Conservation (phyloP, 345 rosid species). For the Murraya paniculata region DNA sequence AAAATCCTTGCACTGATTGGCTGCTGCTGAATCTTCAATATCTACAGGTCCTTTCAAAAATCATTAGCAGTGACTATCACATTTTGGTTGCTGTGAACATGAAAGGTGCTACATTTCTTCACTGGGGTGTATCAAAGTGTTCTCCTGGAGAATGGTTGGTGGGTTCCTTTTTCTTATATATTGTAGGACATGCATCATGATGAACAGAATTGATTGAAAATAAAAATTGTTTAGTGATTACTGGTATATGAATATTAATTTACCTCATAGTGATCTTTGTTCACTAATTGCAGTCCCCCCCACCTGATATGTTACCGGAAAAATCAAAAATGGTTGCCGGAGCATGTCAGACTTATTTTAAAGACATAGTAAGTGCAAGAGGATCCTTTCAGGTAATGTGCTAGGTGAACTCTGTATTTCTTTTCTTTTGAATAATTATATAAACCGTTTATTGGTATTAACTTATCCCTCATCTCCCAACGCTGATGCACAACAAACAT, state of each 20-base stretch:
- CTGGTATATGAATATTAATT: neutral
- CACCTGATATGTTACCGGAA: conserved; percentile 54
- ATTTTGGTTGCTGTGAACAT: conserved; percentile 45
- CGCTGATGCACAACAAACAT: conserved; percentile 1
- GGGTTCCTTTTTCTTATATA: conserved; percentile 22
- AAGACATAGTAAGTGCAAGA: conserved; percentile 33
- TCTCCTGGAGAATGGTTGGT: conserved; percentile 61
- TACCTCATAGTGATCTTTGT: neutral
- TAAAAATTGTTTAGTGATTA: neutral
- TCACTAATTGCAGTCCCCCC: conserved; percentile 35
- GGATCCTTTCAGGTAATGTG: conserved; percentile 48
- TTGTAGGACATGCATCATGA: conserved; percentile 4
- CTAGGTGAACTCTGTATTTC: neutral
- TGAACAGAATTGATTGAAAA: neutral
- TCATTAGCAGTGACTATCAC: conserved; percentile 35
- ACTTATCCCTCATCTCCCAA: neutral
- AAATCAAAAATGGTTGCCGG: conserved; percentile 48
- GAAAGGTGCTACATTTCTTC: conserved; percentile 51
- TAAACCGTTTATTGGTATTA: conserved; percentile 7
- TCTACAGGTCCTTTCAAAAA: conserved; percentile 40
- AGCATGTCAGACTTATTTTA: conserved; percentile 63
- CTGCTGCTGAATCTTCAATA: conserved; percentile 5
- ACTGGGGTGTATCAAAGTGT: conserved; percentile 57
- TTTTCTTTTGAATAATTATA: conserved; percentile 3
- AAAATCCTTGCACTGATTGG: neutral